These are phyloP conservation scores for Brettanomyces bruxellensis DNA, from an alignment of 805 yeast genomes.

Conservation along the genomic window DNA sequence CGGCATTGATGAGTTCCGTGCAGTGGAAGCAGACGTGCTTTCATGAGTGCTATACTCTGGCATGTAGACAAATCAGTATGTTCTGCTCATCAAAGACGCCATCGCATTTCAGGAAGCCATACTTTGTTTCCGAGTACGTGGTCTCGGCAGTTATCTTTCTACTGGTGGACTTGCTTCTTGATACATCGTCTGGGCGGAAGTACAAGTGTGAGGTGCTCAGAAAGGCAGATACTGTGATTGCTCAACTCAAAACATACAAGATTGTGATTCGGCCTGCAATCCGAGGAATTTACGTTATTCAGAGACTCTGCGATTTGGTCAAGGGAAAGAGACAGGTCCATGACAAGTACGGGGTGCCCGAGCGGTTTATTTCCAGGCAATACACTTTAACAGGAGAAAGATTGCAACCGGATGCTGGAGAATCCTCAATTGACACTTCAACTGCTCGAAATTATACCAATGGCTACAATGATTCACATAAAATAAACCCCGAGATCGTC, in stretches of 20 bases:
- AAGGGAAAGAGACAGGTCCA: constrained; percentile 4
- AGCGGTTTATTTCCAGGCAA: too few species aligned
- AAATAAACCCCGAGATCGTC: too few species aligned
- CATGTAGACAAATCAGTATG: constrained; percentile 10
- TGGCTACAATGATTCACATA: too few species aligned
- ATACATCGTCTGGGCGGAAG: constrained; percentile 12
- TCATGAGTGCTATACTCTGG: constrained; percentile 14
- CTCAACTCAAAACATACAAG: constrained; percentile 16
- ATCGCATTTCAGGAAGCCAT: constrained; percentile 13
- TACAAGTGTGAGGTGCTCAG: constrained; percentile 8
- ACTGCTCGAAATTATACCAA: too few species aligned
- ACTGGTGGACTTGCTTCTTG: constrained; percentile 20
- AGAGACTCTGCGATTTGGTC: constrained; percentile 14
- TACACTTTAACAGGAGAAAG: too few species aligned
- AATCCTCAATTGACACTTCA: too few species aligned
- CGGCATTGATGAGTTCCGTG: constrained; percentile 15
- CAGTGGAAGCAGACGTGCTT: constrained; percentile 18
- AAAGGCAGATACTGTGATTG: constrained; percentile 11
- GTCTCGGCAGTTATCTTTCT: constrained; percentile 21
- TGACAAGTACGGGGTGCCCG: too few species aligned
- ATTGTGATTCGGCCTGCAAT: constrained; percentile 21
- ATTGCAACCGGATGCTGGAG: too few species aligned
- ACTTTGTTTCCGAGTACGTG: constrained; percentile 17
- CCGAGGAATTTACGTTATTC: constrained; percentile 22
- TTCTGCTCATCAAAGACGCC: constrained; percentile 12